Evolutionary conservation across 140 eudicot species (phyloP).

Genomic region (Ambrosia hybrid): DNA sequence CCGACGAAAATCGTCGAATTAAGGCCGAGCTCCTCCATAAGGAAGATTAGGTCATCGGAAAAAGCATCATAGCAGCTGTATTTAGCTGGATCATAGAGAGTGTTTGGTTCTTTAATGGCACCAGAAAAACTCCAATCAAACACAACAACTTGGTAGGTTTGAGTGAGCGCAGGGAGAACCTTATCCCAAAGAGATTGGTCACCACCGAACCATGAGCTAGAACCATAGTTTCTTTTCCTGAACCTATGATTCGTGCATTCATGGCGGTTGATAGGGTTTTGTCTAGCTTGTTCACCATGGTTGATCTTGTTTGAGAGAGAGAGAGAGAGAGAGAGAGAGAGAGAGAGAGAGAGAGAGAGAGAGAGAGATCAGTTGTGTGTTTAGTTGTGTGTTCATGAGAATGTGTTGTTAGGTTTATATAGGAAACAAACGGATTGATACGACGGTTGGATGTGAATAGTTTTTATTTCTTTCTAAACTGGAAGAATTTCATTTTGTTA

Average conservation of each 20-base stretch:
- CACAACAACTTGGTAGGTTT: slow-evolving; percentile 41
- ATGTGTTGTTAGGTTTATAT: slow-evolving; percentile 13
- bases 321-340: no score
- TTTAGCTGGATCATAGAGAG: slow-evolving; percentile 49
- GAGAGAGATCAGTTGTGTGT: not conserved
- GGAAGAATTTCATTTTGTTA: not conserved
- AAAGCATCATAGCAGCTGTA: slow-evolving; percentile 58
- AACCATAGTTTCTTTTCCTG: slow-evolving; percentile 48
- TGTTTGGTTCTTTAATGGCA: slow-evolving; percentile 52
- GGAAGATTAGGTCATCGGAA: slow-evolving; percentile 61
- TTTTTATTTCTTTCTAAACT: not conserved
- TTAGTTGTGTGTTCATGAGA: not conserved
- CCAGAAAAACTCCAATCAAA: slow-evolving; percentile 87
- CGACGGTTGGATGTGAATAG: slow-evolving; percentile 3
- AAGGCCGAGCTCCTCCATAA: slow-evolving; percentile 66
- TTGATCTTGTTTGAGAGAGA: not conserved
- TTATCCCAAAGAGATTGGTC: slow-evolving; percentile 80
- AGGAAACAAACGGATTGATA: not conserved
- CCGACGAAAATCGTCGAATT: slow-evolving; percentile 57
- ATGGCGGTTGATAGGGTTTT: slow-evolving; percentile 39
- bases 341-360: not conserved
- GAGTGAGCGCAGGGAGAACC: slow-evolving; percentile 32
- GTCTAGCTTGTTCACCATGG: not conserved
- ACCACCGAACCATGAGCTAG: slow-evolving; percentile 76
- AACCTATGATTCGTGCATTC: slow-evolving; percentile 54